Evolutionary conservation across 78 protist species (phyloP).

Genomic region (Capsaspora owczarzaki): DNA sequence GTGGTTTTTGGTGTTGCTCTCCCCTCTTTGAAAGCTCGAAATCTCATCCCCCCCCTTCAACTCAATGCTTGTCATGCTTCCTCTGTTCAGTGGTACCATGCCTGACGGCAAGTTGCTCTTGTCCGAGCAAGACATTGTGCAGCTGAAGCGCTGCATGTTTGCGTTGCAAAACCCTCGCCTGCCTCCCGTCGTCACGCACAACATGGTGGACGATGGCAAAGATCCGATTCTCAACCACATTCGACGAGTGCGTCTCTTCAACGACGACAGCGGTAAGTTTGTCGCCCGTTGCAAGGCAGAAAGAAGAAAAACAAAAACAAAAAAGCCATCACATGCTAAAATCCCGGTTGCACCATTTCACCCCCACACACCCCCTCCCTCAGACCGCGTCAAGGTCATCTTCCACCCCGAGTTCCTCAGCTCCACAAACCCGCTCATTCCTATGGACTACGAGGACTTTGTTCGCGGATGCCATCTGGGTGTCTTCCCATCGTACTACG

Average conservation of each 20-base stretch:
- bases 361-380: no score
- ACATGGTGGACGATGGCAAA: conserved; percentile 49
- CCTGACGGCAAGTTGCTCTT: conserved; percentile 39
- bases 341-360: no score
- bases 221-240: conserved; percentile 20
- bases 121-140: conserved; percentile 29
- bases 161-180: conserved; percentile 25
- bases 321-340: no score
- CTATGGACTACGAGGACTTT: conserved; percentile 51
- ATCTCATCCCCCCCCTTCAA: neutral
- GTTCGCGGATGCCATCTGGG: conserved; percentile 76
- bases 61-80: neutral
- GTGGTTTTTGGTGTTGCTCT: neutral
- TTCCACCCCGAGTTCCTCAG: conserved; percentile 78
- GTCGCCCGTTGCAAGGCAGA: no score
- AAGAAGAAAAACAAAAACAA: no score
- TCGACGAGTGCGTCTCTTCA: conserved; percentile 32
- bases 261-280: conserved; percentile 40
- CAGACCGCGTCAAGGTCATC: conserved; percentile 74
- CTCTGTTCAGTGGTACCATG: conserved; percentile 28
- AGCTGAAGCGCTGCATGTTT: conserved; percentile 46
- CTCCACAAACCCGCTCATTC: conserved; percentile 60
- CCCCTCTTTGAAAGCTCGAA: neutral
- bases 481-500: conserved; percentile 69
- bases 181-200: conserved; percentile 76